Base-by-base conservation (phyloP, 2,329 filamentous ascomycete species). In the Hypocreales sp. region DNA sequence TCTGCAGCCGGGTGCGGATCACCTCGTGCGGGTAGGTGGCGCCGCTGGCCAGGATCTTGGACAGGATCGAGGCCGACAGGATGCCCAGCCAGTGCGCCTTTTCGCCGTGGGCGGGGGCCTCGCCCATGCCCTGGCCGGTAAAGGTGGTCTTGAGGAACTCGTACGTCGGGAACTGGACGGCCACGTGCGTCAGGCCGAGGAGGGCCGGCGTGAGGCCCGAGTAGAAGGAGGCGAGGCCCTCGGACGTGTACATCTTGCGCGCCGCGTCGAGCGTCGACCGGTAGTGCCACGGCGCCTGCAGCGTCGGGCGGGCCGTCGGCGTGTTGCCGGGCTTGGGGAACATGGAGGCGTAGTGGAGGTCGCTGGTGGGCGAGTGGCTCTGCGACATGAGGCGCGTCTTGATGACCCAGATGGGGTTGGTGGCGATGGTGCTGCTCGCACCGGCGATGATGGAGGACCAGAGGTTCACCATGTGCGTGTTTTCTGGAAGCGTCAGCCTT, bases 391-490 rank as follows among this genome's bases (percentile, higher is more conserved):
- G 69, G 39, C 90, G 70, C 26, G 90, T 98, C 57, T 98, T 98
- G 59, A 98, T 93, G 20, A 98, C 90, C 90, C 90, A 98, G 34
- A 98, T 98, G 1, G 90, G 90, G 51, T 95, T 98, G 15, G 90
- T 98, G 35, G 78, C 79, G 36, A 95, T 67, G 4, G 90, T 98
- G 39, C 86, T 94, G 57, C 80, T 93, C 34, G 75, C 84, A 28
- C 90, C 90, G 15, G 87, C 90, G 31, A 84, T 69, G 34, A 98
- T 72, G 8, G 90, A 93, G 14, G 90, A 90, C 61, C 80, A 86
- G 38, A 90, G 78, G 46, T 82, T 83, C 42, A 87, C 70, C 24
- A 83, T 50, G 57, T 81, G 77, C 44, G 70, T 72, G 47, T 82
- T 87, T 34, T 75, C 79, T 81, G 44, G 22, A 20, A n/a, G 16